phyloP scores from a whole-genome alignment of 768 basidiomycete genomes.

The Boletus coccyginus region DNA sequence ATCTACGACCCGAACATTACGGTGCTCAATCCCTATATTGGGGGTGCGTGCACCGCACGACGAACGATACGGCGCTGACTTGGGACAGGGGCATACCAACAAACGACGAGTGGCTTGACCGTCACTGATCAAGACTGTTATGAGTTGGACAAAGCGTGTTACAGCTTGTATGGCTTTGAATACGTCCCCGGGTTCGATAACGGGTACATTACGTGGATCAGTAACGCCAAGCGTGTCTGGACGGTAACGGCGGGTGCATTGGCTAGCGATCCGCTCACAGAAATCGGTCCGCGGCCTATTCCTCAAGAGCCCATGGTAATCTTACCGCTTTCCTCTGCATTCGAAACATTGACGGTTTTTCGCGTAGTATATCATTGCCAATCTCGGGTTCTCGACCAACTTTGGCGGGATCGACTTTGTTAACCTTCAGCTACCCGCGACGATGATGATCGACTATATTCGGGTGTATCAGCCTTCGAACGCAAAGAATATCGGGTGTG shows the following conservation, averaged over 20 bases:
- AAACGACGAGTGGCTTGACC: constrained; percentile 37
- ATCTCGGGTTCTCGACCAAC: constrained; percentile 65
- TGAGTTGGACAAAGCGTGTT: constrained; percentile 38
- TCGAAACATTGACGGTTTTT: background rate
- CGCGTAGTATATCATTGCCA: constrained; percentile 62
- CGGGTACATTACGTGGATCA: constrained; percentile 71
- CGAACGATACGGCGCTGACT: constrained; percentile 3
- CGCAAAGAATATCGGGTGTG: constrained; percentile 57
- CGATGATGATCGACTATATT: constrained; percentile 78
- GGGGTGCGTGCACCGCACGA: constrained; percentile 30
- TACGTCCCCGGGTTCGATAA: constrained; percentile 49
- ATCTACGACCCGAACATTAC: constrained; percentile 39
- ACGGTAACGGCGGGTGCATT: constrained; percentile 50
- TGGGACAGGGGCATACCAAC: constrained; percentile 35
- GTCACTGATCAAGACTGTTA: constrained; percentile 46
- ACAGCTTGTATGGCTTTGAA: constrained; percentile 53
- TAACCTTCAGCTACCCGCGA: constrained; percentile 50
- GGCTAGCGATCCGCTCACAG: constrained; percentile 46
- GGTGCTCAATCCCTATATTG: constrained; percentile 42
- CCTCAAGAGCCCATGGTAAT: constrained; percentile 67
- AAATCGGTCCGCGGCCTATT: constrained; percentile 58
- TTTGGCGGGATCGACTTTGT: constrained; percentile 66
- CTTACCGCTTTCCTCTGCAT: background rate
- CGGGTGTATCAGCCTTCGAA: constrained; percentile 65
- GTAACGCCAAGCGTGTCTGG: constrained; percentile 53